A percentile compares a stretch with the other conserved stretches of the same genome.
These are phyloP conservation scores for Aristolochia contorta DNA, from an alignment of 164 flowering plant species.

Conservation along the genomic window DNA sequence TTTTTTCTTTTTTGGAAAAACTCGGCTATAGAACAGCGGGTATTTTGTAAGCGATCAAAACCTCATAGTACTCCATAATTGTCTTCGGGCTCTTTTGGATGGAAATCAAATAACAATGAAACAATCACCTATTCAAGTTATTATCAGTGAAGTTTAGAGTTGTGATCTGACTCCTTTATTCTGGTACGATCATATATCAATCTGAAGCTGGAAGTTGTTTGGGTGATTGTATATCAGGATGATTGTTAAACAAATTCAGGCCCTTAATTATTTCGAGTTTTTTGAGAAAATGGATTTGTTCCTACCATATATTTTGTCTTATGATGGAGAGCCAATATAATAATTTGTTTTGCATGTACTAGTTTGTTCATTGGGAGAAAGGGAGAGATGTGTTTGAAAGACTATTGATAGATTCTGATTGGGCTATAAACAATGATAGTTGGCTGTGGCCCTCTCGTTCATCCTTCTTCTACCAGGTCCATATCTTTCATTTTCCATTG, in stretches of 20 bases:
- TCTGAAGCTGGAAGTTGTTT: background rate
- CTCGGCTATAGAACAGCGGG: too few species aligned
- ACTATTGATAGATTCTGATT: conserved; percentile 89
- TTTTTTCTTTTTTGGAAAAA: too few species aligned
- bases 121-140: background rate
- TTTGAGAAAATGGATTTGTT: too few species aligned
- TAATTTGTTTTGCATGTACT: background rate
- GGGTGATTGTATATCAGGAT: too few species aligned
- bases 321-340: background rate
- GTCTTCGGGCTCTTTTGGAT: background rate
- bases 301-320: background rate
- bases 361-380: conserved; percentile 95
- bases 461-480: conserved; percentile 92
- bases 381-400: conserved; percentile 94
- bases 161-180: background rate
- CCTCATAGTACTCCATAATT: background rate
- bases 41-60: too few species aligned
- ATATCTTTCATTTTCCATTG: background rate
- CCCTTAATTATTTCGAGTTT: too few species aligned
- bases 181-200: background rate
- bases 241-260: too few species aligned
- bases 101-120: background rate
- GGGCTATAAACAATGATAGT: conserved; percentile 93
- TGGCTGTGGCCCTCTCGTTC: conserved; percentile 98
- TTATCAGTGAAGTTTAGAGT: background rate